Conservation (phyloP, 1,284 basidiomycete species). For the Cronartium ribicola region DNA sequence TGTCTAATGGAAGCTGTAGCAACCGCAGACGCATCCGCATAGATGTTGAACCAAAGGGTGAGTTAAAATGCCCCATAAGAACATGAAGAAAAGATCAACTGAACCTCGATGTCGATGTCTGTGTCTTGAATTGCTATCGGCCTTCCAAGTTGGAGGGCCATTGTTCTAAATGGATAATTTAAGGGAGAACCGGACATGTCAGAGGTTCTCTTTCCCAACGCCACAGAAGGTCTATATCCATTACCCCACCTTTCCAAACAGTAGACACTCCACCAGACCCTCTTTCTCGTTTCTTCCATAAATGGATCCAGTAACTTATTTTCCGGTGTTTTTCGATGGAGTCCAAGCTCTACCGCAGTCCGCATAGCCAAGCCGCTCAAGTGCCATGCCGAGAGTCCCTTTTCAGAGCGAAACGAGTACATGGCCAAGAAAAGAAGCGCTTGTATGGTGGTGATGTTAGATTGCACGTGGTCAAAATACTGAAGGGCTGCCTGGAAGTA, state of each 20-base stretch:
- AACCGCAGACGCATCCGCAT: background rate
- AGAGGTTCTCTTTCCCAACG: background rate
- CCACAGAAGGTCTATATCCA: background rate
- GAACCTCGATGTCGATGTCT: constrained; percentile 35
- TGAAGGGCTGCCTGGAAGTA: constrained; percentile 41
- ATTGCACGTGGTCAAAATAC: constrained; percentile 34
- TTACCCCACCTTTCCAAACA: constrained; percentile 12
- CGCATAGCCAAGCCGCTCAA: constrained; percentile 36
- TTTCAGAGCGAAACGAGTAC: constrained; percentile 34
- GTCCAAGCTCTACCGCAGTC: constrained; percentile 33
- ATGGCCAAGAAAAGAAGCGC: constrained; percentile 35
- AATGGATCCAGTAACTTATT: constrained; percentile 6
- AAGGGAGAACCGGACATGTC: background rate
- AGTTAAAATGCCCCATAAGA: background rate
- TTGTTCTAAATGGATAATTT: constrained; percentile 11
- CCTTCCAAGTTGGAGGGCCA: constrained; percentile 34
- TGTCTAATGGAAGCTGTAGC: constrained; percentile 37
- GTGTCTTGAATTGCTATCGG: constrained; percentile 33
- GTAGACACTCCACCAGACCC: constrained; percentile 40
- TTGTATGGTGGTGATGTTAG: constrained; percentile 39
- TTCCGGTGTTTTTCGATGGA: constrained; percentile 28
- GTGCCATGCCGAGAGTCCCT: constrained; percentile 34
- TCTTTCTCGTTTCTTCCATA: constrained; percentile 31
- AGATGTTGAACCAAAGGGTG: background rate
- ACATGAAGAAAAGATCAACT: background rate